Evolutionary conservation across 805 yeast genomes (phyloP).

Genomic region (Jamesozyma spencerorum): DNA sequence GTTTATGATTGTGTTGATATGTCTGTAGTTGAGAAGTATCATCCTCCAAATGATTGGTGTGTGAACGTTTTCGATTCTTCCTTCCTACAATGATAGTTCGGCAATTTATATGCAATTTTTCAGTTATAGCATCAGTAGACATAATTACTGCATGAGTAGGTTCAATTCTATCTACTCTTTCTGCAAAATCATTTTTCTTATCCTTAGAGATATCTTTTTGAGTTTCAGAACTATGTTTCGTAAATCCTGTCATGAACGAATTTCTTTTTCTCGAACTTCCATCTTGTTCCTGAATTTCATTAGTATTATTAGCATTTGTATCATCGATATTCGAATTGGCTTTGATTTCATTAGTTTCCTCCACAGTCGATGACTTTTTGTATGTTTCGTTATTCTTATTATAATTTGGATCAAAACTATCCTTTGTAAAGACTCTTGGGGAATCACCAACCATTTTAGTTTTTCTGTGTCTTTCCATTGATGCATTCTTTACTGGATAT

Average conservation of each 20-base stretch:
- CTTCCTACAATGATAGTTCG: constrained; percentile 26
- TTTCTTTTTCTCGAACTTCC: neutral
- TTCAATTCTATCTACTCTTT: constrained; percentile 6
- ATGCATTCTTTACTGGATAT: constrained; percentile 35
- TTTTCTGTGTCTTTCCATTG: constrained; percentile 31
- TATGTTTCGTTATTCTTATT: constrained; percentile 2
- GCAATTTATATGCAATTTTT: constrained; percentile 24
- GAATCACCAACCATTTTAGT: constrained; percentile 33
- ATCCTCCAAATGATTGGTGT: too few relatives aligned
- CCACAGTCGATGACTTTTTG: constrained; percentile 6
- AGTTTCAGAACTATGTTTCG: constrained; percentile 1
- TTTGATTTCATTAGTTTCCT: neutral
- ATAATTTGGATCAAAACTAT: constrained; percentile 15
- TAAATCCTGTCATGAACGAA: neutral
- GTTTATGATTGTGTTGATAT: neutral
- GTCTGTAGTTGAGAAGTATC: neutral
- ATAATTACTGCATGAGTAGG: constrained; percentile 20
- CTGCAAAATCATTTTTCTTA: constrained; percentile 5
- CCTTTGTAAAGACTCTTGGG: constrained; percentile 26
- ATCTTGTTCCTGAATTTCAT: neutral
- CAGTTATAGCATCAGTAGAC: constrained; percentile 21
- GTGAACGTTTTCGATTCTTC: neutral
- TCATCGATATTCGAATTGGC: too few relatives aligned
- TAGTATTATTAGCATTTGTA: neutral
- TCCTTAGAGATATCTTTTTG: neutral